These are phyloP conservation scores for Schizochytrium sp. DNA, from an alignment of 108 stramenopile species.

Conservation along the genomic window DNA sequence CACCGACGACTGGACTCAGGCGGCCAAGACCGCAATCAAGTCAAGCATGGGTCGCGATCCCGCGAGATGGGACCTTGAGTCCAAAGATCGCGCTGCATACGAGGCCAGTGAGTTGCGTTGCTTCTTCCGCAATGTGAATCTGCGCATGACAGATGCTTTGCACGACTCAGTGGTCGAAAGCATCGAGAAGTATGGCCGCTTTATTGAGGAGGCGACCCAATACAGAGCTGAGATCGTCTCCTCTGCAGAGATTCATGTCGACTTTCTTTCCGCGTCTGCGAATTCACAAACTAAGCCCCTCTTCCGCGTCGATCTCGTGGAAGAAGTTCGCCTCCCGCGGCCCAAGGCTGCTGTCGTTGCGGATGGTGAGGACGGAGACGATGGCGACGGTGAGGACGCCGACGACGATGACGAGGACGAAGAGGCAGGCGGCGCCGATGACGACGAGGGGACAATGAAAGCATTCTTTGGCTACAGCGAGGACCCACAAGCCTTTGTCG, in stretches of 20 bases:
- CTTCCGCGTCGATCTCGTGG: slow-evolving; percentile 17
- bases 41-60: neutral
- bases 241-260: neutral
- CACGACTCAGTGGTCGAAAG: neutral
- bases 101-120: slow-evolving; percentile 11
- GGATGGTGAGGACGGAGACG: slow-evolving; percentile 1
- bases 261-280: neutral
- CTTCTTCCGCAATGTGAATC: slow-evolving; percentile 25
- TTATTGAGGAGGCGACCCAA: slow-evolving; percentile 26
- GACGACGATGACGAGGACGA: neutral
- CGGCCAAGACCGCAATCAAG: neutral
- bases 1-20: neutral
- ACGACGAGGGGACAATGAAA: neutral
- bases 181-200: slow-evolving; percentile 29
- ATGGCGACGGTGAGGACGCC: neutral
- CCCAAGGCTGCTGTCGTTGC: neutral
- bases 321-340: neutral
- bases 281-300: slow-evolving; percentile 2
- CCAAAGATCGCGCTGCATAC: slow-evolving; percentile 16
- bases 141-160: slow-evolving; percentile 30
- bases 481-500: neutral
- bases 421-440: neutral
- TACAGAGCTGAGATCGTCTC: slow-evolving; percentile 17
- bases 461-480: slow-evolving; percentile 7
- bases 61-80: slow-evolving; percentile 21